Percentiles rank a stretch among this genome's conserved stretches.
These are phyloP conservation scores for Parsonsia alboflavescens DNA, from an alignment of 257 asterid genomes.

Conservation along the genomic window DNA sequence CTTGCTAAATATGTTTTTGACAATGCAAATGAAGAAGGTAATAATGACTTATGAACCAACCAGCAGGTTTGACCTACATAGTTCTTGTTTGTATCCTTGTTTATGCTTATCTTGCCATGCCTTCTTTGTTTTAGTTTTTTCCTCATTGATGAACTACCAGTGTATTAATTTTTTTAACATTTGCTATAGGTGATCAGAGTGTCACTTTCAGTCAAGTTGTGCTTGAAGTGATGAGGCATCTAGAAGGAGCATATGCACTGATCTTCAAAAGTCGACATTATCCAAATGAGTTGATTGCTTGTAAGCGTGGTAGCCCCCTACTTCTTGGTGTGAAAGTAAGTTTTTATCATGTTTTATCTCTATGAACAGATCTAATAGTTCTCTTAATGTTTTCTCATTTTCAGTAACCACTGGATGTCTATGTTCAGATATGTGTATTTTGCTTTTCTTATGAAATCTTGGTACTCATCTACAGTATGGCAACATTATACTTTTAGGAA, in stretches of 20 bases:
- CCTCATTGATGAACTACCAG: background rate
- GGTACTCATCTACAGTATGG: background rate
- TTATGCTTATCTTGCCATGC: background rate
- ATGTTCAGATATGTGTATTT: background rate
- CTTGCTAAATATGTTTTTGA: constrained; percentile 92
- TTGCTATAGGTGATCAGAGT: constrained; percentile 60
- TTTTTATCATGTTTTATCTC: constrained; percentile 8
- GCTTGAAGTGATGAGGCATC: constrained; percentile 94
- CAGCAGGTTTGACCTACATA: background rate
- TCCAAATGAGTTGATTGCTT: constrained; percentile 94
- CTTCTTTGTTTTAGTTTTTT: background rate
- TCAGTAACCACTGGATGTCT: background rate
- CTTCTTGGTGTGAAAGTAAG: constrained; percentile 97
- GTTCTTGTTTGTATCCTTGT: background rate
- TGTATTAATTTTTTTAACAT: constrained; percentile 6
- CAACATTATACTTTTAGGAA: background rate
- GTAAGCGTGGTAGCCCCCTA: constrained; percentile 99
- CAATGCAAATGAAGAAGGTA: constrained; percentile 90
- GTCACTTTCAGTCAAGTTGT: constrained; percentile 94
- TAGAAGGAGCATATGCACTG: constrained; percentile 99
- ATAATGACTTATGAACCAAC: background rate
- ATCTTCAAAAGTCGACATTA: constrained; percentile 85
- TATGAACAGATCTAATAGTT: background rate
- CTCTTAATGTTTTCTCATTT: background rate
- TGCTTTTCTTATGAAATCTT: background rate